Base-by-base conservation (phyloP, 2,329 filamentous ascomycete genomes). In the Epichloe sibirici region DNA sequence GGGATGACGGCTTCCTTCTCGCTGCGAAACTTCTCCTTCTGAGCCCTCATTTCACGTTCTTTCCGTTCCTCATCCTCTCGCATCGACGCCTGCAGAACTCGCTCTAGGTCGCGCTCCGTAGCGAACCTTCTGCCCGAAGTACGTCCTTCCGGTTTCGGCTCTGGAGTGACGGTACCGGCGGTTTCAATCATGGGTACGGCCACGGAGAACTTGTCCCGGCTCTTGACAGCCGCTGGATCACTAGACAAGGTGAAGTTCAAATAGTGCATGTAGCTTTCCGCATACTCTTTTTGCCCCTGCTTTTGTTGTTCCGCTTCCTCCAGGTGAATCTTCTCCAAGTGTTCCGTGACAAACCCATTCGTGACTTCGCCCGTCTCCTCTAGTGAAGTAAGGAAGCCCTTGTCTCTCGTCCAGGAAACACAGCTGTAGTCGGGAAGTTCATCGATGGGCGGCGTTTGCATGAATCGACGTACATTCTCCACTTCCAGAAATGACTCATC, bases 1-100 rank as follows among this genome's bases (percentile, higher is more conserved):
- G 87, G 87, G 47, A 91, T 81, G 4, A 77, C 74, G 0, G 88
- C 88, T 65, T 91, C 88, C 62, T 87, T 89, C 45, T 87, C 84
- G 57, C 80, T 85, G 55, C 86, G 83, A 54, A 83, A 83, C 62
- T 84, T 83, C 51, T 85, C 82, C 62, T 84, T 82, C 57, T 81
- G 78, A 37, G 79, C 78, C 50, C 78, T 73, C 45, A 75, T 68
- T 57, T 86, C 83, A 47, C 84, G 81, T 58, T 88, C 85, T 54
- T 80, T 76, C 37, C 80, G 76, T 61, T 88, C 85, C 56, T 84
- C 82, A 54, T 87, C 84, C 57, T 85, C 82, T 23, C 78, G 76
- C 61, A 83, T 78, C 0, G 86, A 90, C 59, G 86, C 82, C 62
- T 86, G 80, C 47, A 90, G 69, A 6, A 86, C 83, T 39, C 81